Evolutionary conservation across 2,329 filamentous ascomycete species (phyloP).

Genomic region (Arthroderma sp.): DNA sequence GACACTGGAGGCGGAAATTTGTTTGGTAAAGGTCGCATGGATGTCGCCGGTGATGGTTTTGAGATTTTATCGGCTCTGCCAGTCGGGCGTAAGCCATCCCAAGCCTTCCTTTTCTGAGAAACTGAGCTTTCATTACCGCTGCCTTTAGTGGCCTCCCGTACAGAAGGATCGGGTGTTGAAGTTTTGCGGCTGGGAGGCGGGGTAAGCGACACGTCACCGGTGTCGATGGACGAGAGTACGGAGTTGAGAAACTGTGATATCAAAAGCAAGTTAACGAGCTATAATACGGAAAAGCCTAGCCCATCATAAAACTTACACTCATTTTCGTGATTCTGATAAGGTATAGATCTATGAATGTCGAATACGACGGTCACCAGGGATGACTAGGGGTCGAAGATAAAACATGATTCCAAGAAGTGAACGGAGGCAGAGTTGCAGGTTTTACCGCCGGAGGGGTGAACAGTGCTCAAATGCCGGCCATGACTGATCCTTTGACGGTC

Average conservation of each 20-base stretch:
- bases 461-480: neutral
- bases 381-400: slow-evolving; percentile 5
- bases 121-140: slow-evolving; percentile 8
- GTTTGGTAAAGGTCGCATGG: slow-evolving; percentile 12
- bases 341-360: slow-evolving; percentile 1
- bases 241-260: slow-evolving; percentile 35
- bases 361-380: slow-evolving; percentile 7
- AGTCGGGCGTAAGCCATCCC: slow-evolving; percentile 23
- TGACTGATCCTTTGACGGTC: too few relatives aligned
- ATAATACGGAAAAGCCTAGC: neutral
- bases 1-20: slow-evolving; percentile 2
- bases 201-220: slow-evolving; percentile 19
- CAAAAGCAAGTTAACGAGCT: neutral
- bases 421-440: neutral
- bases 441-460: neutral
- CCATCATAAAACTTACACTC: slow-evolving; percentile 6
- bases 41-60: slow-evolving; percentile 12
- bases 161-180: slow-evolving; percentile 4
- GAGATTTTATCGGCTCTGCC: slow-evolving; percentile 15
- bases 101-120: slow-evolving; percentile 29
- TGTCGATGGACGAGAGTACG: slow-evolving; percentile 38
- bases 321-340: slow-evolving; percentile 2
- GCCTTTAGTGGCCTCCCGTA: slow-evolving; percentile 14
- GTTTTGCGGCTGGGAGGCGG: slow-evolving; percentile 8
- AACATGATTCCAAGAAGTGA: slow-evolving; percentile 8